Evolutionary conservation across 164 flowering plant species (phyloP).

Genomic region (Liquidambar formosana): DNA sequence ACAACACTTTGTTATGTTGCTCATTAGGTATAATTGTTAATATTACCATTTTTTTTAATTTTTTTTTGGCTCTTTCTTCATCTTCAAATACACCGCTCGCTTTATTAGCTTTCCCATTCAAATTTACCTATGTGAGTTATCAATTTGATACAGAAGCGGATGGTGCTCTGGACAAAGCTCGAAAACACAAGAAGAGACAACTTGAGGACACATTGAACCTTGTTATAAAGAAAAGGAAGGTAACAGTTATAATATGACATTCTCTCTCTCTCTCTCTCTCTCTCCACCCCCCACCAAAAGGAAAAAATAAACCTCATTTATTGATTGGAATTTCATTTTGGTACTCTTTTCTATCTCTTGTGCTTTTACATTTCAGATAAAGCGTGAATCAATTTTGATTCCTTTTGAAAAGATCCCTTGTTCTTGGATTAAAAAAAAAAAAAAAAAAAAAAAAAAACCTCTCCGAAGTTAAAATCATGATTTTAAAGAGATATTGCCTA

Average conservation of each 20-base stretch:
- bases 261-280: background rate
- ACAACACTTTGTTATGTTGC: too few relatives aligned
- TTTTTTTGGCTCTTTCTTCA: too few relatives aligned
- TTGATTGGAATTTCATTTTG: background rate
- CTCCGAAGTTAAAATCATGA: background rate
- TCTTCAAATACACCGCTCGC: too few relatives aligned
- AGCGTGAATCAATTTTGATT: background rate
- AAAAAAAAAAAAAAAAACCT: background rate
- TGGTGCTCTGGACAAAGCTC: slow-evolving; percentile 98
- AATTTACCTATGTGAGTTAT: background rate
- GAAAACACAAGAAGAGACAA: slow-evolving; percentile 97
- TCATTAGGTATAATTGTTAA: too few relatives aligned
- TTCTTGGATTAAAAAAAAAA: too few relatives aligned
- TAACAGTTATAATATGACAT: slow-evolving; percentile 23
- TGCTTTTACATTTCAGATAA: background rate
- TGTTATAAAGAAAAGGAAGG: slow-evolving; percentile 93
- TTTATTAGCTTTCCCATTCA: background rate
- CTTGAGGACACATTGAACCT: slow-evolving; percentile 94
- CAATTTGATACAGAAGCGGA: slow-evolving; percentile 79
- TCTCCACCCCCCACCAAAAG: background rate
- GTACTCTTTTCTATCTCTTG: background rate
- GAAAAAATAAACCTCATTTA: background rate
- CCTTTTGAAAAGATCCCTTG: background rate
- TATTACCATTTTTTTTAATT: too few relatives aligned
- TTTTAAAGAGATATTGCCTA: background rate